Percentiles rank a stretch among this genome's conserved stretches.
Evolutionary conservation across 352 stramenopile genomes (phyloP).

Genomic region (Phytopythium sindhum): DNA sequence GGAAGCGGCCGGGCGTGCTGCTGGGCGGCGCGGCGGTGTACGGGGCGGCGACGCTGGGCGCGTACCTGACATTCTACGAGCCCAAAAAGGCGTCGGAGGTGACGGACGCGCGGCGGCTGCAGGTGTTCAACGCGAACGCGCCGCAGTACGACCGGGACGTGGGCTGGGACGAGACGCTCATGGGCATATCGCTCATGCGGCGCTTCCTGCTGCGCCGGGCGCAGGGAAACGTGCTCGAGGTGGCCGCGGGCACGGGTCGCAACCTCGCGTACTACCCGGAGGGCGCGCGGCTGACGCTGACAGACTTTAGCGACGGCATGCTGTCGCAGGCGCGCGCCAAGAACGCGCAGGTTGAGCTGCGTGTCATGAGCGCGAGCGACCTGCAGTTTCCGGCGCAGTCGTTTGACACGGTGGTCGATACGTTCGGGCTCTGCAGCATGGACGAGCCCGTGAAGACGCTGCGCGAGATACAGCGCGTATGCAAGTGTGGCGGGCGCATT

Average conservation of each 20-base stretch:
- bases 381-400: slow-evolving; percentile 63
- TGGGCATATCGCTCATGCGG: slow-evolving; percentile 76
- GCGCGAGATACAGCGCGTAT: slow-evolving; percentile 93
- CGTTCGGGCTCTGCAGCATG: slow-evolving; percentile 95
- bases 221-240: slow-evolving; percentile 86
- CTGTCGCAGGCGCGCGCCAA: slow-evolving; percentile 40
- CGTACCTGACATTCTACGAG: slow-evolving; percentile 77
- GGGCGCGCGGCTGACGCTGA: slow-evolving; percentile 46
- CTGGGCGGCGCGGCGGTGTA: slow-evolving; percentile 60
- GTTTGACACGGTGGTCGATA: slow-evolving; percentile 96
- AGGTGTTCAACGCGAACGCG: slow-evolving; percentile 73
- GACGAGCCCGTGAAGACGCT: slow-evolving; percentile 91
- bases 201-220: slow-evolving; percentile 75
- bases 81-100: slow-evolving; percentile 34
- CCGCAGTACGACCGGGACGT: slow-evolving; percentile 77
- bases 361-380: slow-evolving; percentile 55
- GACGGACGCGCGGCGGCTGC: slow-evolving; percentile 44
- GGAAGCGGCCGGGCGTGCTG: slow-evolving; percentile 43
- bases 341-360: slow-evolving; percentile 24
- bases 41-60: slow-evolving; percentile 40
- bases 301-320: slow-evolving; percentile 76
- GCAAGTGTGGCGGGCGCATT: slow-evolving; percentile 82
- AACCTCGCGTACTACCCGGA: slow-evolving; percentile 91
- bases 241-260: slow-evolving; percentile 92
- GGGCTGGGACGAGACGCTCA: slow-evolving; percentile 73